A percentile compares a stretch with the other conserved stretches of the same genome.
Conservation (phyloP, 352 stramenopile genomes). For the Globisporangium emineosum region DNA sequence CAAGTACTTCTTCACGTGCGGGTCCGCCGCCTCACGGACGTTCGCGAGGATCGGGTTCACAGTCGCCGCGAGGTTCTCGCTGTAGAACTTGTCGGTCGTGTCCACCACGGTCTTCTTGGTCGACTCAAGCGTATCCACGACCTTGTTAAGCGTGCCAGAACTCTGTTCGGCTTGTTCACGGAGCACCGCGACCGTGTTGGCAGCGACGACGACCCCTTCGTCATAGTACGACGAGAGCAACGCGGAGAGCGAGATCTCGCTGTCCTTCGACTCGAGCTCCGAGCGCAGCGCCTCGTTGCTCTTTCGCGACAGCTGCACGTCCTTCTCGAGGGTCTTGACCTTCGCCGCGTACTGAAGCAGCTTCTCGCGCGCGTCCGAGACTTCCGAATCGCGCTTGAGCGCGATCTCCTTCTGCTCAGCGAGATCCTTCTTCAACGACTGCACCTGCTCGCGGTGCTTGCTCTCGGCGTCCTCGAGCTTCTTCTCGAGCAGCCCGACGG, state of each 20-base stretch:
- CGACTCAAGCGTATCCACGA: constrained; percentile 43
- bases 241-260: constrained; percentile 60
- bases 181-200: constrained; percentile 30
- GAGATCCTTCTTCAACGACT: constrained; percentile 32
- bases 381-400: constrained; percentile 26
- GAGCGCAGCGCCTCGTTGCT: constrained; percentile 58
- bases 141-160: constrained; percentile 40
- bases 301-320: constrained; percentile 50
- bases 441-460: constrained; percentile 16
- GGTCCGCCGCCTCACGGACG: constrained; percentile 41
- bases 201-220: constrained; percentile 57
- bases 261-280: constrained; percentile 48
- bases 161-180: constrained; percentile 47
- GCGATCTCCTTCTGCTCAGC: constrained; percentile 28
- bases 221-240: constrained; percentile 81
- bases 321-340: constrained; percentile 39
- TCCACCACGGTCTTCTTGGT: constrained; percentile 47
- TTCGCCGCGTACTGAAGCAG: constrained; percentile 34
- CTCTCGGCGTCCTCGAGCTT: constrained; percentile 22
- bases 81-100: constrained; percentile 58
- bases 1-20: constrained; percentile 55
- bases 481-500: constrained; percentile 25
- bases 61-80: constrained; percentile 60
- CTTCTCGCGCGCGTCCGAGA: constrained; percentile 23
- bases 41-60: constrained; percentile 58